Evolutionary conservation across 768 basidiomycete genomes (phyloP).

Genomic region (Boletus fagicola): DNA sequence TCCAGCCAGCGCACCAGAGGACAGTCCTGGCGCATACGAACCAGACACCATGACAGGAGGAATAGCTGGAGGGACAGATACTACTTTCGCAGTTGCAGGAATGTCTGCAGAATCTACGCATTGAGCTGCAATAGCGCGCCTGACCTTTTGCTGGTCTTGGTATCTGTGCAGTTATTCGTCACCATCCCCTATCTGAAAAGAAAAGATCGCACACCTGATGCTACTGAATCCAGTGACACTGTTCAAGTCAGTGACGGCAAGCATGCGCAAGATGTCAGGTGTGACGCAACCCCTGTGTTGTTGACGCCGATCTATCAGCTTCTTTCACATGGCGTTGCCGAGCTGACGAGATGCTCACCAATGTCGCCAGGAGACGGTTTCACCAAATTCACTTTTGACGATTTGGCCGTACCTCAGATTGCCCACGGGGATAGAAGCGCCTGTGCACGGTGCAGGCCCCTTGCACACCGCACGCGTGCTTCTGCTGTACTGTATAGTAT

Average conservation of each 20-base stretch:
- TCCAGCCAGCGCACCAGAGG: conserved; percentile 10
- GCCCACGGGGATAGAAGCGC: conserved; percentile 50
- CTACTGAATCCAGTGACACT: conserved; percentile 48
- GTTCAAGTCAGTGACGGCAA: conserved; percentile 45
- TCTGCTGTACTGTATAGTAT: conserved; percentile 61
- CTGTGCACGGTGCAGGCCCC: conserved; percentile 59
- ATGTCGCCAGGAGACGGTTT: conserved; percentile 73
- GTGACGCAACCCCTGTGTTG: conserved; percentile 68
- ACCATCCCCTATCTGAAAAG: background rate
- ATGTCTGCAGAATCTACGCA: conserved; percentile 58
- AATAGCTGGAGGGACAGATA: conserved; percentile 1
- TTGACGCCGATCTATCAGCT: conserved; percentile 13
- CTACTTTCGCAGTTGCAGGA: conserved; percentile 43
- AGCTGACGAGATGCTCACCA: conserved; percentile 47
- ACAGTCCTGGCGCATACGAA: conserved; percentile 13
- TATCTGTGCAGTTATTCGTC: conserved; percentile 34
- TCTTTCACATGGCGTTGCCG: conserved; percentile 10
- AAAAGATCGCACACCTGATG: conserved; percentile 43
- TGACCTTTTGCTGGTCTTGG: conserved; percentile 64
- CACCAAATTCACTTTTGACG: conserved; percentile 45
- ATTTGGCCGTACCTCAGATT: conserved; percentile 65
- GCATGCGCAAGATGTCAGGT: conserved; percentile 47
- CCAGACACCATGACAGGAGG: conserved; percentile 1
- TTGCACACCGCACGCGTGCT: conserved; percentile 68
- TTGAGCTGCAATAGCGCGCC: conserved; percentile 51